Conservation (phyloP, 495 filamentous ascomycete genomes). For the Annulohypoxylon maeteangense region DNA sequence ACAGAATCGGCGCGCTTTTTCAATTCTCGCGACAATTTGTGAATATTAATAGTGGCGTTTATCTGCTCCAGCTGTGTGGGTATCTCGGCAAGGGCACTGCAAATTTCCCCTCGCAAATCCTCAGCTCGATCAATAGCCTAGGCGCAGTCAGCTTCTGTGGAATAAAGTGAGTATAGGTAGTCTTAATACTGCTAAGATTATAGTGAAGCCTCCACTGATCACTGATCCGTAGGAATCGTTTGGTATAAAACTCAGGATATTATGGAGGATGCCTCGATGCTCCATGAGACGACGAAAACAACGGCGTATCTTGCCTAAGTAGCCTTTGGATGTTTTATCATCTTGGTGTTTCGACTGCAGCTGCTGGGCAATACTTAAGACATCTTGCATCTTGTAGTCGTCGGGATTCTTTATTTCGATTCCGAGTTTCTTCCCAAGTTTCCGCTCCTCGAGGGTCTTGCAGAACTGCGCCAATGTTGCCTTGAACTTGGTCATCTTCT, state of each 20-base stretch:
- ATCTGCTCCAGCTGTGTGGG: slow-evolving; percentile 1
- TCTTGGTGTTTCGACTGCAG: not conserved
- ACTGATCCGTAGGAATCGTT: not conserved
- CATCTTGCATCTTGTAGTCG: slow-evolving; percentile 9
- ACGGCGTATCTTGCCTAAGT: slow-evolving; percentile 1
- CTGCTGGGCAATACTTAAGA: slow-evolving; percentile 1
- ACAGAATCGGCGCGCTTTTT: slow-evolving; percentile 9
- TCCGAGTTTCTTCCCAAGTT: slow-evolving; percentile 7
- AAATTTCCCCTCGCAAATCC: slow-evolving; percentile 5
- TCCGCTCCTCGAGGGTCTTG: slow-evolving; percentile 6
- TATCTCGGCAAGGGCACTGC: not conserved
- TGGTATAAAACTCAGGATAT: slow-evolving; percentile 7
- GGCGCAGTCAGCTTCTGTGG: not conserved
- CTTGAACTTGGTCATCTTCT: not conserved
- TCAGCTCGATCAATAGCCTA: slow-evolving; percentile 10
- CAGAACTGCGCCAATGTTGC: slow-evolving; percentile 3
- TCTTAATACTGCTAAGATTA: not conserved
- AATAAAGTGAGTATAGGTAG: not conserved
- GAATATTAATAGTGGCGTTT: slow-evolving; percentile 4
- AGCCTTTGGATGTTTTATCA: slow-evolving; percentile 6
- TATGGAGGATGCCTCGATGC: not conserved
- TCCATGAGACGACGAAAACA: slow-evolving; percentile 6
- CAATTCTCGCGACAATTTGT: not conserved
- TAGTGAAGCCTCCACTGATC: not conserved
- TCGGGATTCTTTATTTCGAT: slow-evolving; percentile 1